Evolutionary conservation across 371 early-diverging fungal genomes (phyloP).

Genomic region (Syncephalastrum sp.): DNA sequence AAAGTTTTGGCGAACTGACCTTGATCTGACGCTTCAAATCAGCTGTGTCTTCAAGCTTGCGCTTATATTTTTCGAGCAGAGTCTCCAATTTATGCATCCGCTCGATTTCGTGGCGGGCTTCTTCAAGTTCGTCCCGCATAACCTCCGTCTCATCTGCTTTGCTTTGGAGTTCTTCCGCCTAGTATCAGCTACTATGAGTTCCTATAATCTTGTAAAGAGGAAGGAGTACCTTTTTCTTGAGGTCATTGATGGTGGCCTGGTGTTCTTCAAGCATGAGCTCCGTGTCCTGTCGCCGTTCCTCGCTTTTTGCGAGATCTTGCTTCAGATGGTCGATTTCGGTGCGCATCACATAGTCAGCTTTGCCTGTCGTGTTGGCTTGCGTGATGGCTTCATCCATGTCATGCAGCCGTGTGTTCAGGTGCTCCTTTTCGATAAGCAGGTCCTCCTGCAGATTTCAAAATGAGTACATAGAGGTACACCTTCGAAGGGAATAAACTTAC

Average conservation of each 20-base stretch:
- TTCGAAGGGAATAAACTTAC: conserved; percentile 33
- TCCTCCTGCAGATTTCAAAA: conserved; percentile 56
- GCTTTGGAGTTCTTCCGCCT: conserved; percentile 61
- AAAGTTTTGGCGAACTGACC: conserved; percentile 23
- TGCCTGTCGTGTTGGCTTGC: conserved; percentile 73
- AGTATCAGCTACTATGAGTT: conserved; percentile 8
- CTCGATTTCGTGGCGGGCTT: conserved; percentile 83
- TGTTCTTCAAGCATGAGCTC: conserved; percentile 66
- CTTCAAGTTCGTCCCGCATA: conserved; percentile 84
- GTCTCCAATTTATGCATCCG: conserved; percentile 86
- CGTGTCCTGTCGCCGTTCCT: conserved; percentile 71
- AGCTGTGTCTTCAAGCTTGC: conserved; percentile 82
- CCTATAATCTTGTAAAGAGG: neutral
- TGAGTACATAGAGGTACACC: neutral
- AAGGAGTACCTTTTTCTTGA: conserved; percentile 61
- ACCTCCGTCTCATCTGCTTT: conserved; percentile 73
- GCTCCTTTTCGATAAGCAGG: conserved; percentile 60
- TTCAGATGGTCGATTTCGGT: conserved; percentile 90
- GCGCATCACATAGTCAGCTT: conserved; percentile 79
- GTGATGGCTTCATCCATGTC: conserved; percentile 72
- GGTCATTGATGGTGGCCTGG: conserved; percentile 57
- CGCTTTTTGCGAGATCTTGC: conserved; percentile 81
- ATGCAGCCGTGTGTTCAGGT: conserved; percentile 58
- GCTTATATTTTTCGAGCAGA: conserved; percentile 89
- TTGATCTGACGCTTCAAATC: conserved; percentile 82